Conservation (phyloP, 2,329 filamentous ascomycete species). For the Scleromitrula shiraiana region DNA sequence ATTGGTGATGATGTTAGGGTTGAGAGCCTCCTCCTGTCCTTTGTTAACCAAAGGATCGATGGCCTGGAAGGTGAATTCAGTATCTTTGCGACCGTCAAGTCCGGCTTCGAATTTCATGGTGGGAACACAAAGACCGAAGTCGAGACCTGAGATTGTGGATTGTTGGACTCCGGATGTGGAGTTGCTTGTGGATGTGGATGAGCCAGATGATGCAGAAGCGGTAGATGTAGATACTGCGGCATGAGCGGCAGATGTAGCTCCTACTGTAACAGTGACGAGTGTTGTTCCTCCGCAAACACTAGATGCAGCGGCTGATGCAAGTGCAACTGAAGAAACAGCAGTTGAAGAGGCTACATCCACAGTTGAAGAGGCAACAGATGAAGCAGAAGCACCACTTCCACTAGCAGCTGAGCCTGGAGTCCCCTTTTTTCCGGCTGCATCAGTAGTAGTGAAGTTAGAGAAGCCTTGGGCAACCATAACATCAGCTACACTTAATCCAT, state of each 20-base stretch:
- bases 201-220: neutral
- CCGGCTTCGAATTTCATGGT: constrained; percentile 50
- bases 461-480: constrained; percentile 55
- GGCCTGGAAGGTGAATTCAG: constrained; percentile 61
- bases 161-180: constrained; percentile 20
- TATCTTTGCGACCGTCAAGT: constrained; percentile 40
- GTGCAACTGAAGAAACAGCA: constrained; percentile 11
- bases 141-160: constrained; percentile 31
- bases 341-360: constrained; percentile 10
- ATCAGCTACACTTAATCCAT: constrained; percentile 58
- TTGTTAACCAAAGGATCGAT: constrained; percentile 51
- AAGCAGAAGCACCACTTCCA: neutral
- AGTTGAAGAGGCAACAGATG: constrained; percentile 1
- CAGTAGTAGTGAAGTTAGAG: constrained; percentile 45
- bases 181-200: constrained; percentile 2
- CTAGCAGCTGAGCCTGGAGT: constrained; percentile 20
- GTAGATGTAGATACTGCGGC: neutral
- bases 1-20: constrained; percentile 68
- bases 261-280: constrained; percentile 13
- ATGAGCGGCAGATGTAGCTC: neutral
- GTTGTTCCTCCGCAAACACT: constrained; percentile 16
- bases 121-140: constrained; percentile 43
- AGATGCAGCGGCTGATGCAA: no score
- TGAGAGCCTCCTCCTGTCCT: constrained; percentile 58
- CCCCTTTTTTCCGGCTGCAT: constrained; percentile 31